Evolutionary conservation across 257 asterid species (phyloP).

Genomic region (Solanum clarkiae): DNA sequence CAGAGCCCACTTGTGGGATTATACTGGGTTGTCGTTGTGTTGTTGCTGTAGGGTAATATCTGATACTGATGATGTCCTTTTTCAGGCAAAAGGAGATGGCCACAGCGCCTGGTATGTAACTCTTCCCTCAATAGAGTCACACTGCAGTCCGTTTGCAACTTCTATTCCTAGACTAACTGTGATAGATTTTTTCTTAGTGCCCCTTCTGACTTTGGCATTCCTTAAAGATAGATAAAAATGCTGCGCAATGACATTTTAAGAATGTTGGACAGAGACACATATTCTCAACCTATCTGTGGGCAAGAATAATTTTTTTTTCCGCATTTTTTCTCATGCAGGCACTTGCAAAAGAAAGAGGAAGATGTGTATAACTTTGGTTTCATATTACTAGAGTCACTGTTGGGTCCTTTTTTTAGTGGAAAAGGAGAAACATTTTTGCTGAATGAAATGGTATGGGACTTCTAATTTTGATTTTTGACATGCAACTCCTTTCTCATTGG

Average conservation of each 20-base stretch:
- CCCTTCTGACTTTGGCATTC: not conserved
- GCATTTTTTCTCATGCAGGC: constrained; percentile 28
- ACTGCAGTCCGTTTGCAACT: not conserved
- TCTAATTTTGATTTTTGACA: not conserved
- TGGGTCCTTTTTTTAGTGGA: constrained; percentile 30
- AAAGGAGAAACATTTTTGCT: constrained; percentile 46
- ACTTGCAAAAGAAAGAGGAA: constrained; percentile 39
- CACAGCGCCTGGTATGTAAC: not conserved
- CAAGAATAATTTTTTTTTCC: not conserved
- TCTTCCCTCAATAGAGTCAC: not conserved
- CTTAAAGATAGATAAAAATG: not conserved
- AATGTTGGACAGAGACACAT: not conserved
- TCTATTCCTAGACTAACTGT: not conserved
- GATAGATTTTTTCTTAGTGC: not conserved
- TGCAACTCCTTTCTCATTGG: not conserved
- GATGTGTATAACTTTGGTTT: constrained; percentile 62
- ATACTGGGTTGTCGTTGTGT: not conserved
- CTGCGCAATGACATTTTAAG: not conserved
- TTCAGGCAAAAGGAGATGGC: constrained; percentile 8
- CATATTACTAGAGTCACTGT: constrained; percentile 45
- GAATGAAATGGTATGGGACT: constrained; percentile 44
- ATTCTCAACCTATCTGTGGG: not conserved
- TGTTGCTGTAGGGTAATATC: not conserved
- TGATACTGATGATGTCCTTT: not conserved
- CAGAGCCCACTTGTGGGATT: not conserved